Evolutionary conservation across 2,329 filamentous ascomycete species (phyloP).

Genomic region (Purpureocillium lavendulum): DNA sequence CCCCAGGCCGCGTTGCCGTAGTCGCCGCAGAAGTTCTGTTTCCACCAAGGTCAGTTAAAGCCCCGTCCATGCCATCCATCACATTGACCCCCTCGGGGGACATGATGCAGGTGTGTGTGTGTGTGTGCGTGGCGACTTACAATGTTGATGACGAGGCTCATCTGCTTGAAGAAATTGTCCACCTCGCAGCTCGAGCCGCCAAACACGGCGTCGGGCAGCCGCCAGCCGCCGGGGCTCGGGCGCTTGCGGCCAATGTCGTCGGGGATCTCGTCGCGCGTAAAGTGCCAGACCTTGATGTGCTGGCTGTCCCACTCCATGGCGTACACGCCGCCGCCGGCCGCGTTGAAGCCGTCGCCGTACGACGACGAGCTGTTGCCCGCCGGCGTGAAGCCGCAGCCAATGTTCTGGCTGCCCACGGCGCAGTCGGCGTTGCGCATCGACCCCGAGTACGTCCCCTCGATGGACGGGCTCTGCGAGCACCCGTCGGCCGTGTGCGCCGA

Average conservation of each 20-base stretch:
- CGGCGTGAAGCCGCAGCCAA: constrained; percentile 37
- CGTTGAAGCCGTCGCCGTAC: constrained; percentile 61
- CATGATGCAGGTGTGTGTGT: background rate
- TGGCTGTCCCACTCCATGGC: constrained; percentile 62
- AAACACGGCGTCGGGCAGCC: constrained; percentile 59
- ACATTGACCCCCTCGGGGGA: too few relatives aligned
- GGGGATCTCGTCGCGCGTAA: constrained; percentile 57
- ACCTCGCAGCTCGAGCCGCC: constrained; percentile 58
- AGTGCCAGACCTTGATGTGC: constrained; percentile 70
- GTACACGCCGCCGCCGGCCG: constrained; percentile 57
- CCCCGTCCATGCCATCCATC: too few relatives aligned
- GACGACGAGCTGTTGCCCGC: constrained; percentile 31
- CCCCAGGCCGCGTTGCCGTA: constrained; percentile 51
- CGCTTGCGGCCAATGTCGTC: constrained; percentile 48
- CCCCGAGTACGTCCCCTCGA: constrained; percentile 16
- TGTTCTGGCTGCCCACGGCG: constrained; percentile 24
- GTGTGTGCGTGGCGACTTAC: constrained; percentile 19
- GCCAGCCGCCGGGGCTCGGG: constrained; percentile 62
- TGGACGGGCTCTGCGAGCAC: constrained; percentile 17
- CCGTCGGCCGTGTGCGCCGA: constrained; percentile 48
- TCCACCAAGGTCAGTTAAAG: background rate
- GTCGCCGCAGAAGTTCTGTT: constrained; percentile 65
- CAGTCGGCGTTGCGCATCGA: constrained; percentile 23
- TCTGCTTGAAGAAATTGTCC: constrained; percentile 53
- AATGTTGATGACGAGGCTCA: constrained; percentile 68